Base-by-base conservation (phyloP, 495 filamentous ascomycete species). In the Penicillium manginii region DNA sequence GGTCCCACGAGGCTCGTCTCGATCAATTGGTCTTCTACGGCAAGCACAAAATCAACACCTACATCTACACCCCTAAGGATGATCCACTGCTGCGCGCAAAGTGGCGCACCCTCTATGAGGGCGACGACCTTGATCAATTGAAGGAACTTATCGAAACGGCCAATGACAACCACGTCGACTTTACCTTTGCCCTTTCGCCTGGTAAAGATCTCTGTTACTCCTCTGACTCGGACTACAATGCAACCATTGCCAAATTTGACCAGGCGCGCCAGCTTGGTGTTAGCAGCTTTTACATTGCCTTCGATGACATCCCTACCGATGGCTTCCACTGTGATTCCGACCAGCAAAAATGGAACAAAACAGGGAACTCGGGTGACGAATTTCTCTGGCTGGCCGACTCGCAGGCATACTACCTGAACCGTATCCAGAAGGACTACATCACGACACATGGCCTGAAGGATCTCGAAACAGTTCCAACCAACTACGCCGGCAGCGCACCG, bases 31-130 rank as follows among this genome's bases (percentile, higher is more conserved):
- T 26, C 5, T 62, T 59, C 46, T 59, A 62, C 19, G 60, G 56
- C 22, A 59, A 59, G 47, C 60, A 62, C 39, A 59, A 62, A 37
- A 59, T 62, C 56, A 62, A 62, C 37, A 62, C 60, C 21, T 62
- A 62, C 29, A 47, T 62, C 51, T 62, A 62, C 31, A 62, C 55
- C 6, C 60, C 60, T 1, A 59, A 62, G 47, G 56, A 62, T 42
- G 60, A 62, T 11, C 60, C 56, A 1, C 57, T 62, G 6, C 60
- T 62, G 1, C 60, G 60, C 12, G 50, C 60, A 4, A 42, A 62
- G 11, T 62, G 55, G 60, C 60, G 60, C 17, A 62, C 56, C 12
- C 50, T 55, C 21, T 62, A 62, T 21, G 50, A 18, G 1, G 60
- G 60, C 12, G 47, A 59, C 1, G 55, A 45, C 18, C 47, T 59